Percentiles rank a stretch among this genome's conserved stretches.
These are phyloP conservation scores for Sclerotinia sclerotiorum DNA, from an alignment of 2,329 filamentous ascomycete genomes.

Conservation along the genomic window DNA sequence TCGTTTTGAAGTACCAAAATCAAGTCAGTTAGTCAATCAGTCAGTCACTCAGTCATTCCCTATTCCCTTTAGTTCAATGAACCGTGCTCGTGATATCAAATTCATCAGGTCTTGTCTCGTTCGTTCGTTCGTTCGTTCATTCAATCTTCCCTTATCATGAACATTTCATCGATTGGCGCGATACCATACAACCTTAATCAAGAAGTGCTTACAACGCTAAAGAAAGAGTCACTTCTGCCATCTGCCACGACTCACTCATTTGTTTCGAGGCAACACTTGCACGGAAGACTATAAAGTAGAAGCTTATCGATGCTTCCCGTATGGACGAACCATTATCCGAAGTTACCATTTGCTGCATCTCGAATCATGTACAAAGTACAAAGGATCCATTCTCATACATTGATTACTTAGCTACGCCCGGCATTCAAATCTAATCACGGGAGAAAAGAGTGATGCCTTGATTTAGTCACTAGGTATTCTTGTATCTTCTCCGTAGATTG, in stretches of 20 bases:
- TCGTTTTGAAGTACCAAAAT: background rate
- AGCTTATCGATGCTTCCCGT: too few relatives aligned
- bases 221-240: too few relatives aligned
- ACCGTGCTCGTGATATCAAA: conserved; percentile 6
- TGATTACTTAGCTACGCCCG: background rate
- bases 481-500: too few relatives aligned
- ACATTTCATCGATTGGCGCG: background rate
- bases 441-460: background rate
- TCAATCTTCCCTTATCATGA: background rate
- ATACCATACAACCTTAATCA: background rate
- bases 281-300: too few relatives aligned
- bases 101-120: background rate
- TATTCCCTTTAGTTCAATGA: background rate
- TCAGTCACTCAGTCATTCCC: background rate
- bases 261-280: too few relatives aligned
- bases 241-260: too few relatives aligned
- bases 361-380: too few relatives aligned
- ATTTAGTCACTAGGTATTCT: background rate
- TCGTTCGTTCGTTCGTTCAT: too few relatives aligned
- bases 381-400: background rate
- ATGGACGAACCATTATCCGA: background rate
- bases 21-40: background rate
- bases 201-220: too few relatives aligned
- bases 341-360: too few relatives aligned
- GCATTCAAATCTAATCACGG: background rate